Evolutionary conservation across 1,284 basidiomycete genomes (phyloP).

Genomic region (Pterula multifida): DNA sequence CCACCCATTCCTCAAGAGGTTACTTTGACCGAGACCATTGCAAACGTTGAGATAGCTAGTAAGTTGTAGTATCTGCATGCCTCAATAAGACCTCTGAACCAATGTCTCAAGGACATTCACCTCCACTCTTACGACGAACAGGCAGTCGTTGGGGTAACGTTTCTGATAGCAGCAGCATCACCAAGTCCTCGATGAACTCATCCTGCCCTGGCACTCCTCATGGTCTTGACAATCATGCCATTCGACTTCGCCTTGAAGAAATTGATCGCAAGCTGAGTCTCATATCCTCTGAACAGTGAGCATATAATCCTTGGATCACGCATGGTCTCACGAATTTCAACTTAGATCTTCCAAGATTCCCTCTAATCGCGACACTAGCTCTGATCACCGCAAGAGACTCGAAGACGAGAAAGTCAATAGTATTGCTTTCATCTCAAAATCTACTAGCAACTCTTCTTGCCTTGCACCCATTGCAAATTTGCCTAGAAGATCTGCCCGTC

Average conservation of each 20-base stretch:
- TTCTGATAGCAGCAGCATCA: constrained; percentile 55
- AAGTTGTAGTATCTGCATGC: not conserved
- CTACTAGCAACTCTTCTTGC: constrained; percentile 90
- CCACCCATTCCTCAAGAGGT: not conserved
- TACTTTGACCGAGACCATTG: not conserved
- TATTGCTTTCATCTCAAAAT: constrained; percentile 93
- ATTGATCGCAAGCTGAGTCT: constrained; percentile 90
- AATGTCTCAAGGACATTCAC: not conserved
- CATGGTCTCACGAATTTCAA: not conserved
- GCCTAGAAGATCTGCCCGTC: constrained; percentile 82
- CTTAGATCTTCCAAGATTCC: not conserved
- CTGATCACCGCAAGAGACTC: constrained; percentile 94
- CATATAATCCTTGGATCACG: not conserved
- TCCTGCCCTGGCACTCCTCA: not conserved
- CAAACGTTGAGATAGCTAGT: not conserved
- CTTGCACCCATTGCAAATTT: constrained; percentile 92
- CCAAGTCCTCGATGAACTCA: not conserved
- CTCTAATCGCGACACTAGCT: not conserved
- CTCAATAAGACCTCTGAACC: not conserved
- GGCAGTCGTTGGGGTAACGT: constrained; percentile 87
- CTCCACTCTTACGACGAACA: not conserved
- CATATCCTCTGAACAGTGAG: constrained; percentile 26
- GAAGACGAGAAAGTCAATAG: constrained; percentile 93
- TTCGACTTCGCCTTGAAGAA: constrained; percentile 90
- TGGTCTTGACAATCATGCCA: constrained; percentile 89